phyloP scores from a whole-genome alignment of 1,139 yeast genomes.

The Blastobotrys indianensis region DNA sequence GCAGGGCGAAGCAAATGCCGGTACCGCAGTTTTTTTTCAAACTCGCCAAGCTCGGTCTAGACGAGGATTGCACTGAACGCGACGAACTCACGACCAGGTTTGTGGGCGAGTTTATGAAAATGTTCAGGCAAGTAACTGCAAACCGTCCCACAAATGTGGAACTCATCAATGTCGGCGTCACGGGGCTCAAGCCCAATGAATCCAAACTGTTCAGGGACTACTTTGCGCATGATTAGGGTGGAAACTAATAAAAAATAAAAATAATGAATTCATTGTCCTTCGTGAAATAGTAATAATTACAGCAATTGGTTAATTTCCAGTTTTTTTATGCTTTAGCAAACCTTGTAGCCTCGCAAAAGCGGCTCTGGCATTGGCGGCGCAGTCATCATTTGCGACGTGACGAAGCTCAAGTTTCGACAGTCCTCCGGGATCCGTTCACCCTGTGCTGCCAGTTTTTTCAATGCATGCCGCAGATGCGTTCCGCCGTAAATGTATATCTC shows the following conservation, averaged over 20 bases:
- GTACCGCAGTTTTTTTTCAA: constrained; percentile 6
- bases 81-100: constrained; percentile 2
- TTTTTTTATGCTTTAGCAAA: no score
- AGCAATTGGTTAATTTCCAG: no score
- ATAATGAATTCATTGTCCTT: no score
- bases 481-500: constrained; percentile 4
- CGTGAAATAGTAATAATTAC: no score
- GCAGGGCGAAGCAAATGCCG: constrained; percentile 4
- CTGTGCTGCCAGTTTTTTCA: constrained; percentile 1
- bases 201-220: neutral
- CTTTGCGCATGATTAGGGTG: neutral
- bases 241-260: no score
- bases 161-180: constrained; percentile 8
- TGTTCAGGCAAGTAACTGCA: neutral
- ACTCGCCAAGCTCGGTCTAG: constrained; percentile 4
- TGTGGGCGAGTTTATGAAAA: constrained; percentile 3
- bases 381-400: neutral
- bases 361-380: constrained; percentile 7
- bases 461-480: neutral
- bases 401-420: constrained; percentile 2
- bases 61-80: constrained; percentile 5
- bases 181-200: neutral
- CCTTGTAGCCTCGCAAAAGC: neutral
- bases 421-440: neutral
- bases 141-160: neutral